Evolutionary conservation across 2,329 filamentous ascomycete genomes (phyloP), one percentile per base, ranked within the genome.

Genomic region (Colletotrichum lentis): DNA sequence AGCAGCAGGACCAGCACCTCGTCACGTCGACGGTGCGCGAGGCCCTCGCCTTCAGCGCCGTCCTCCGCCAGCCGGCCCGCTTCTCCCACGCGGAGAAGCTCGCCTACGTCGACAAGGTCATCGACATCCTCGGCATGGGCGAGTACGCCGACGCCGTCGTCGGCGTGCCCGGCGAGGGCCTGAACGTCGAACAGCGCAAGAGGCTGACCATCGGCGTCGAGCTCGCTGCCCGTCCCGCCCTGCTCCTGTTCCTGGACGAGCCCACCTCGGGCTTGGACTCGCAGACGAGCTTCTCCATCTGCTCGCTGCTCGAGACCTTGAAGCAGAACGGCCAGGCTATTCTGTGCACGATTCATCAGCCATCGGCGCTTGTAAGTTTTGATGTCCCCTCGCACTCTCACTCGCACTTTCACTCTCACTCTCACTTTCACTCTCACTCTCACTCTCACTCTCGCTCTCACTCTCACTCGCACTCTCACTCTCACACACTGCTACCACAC

Each of bases 201-300:
- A 86, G 90, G 71, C 81, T 93, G 16, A 93, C 91, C 0, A 93
- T 93, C 67, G 91, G 90, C 73, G 90, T 93, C 3, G 91, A 94
- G 75, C 81, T 94, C 5, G 91, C 90, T n/a, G 91, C 91, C 1
- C 91, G 90, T 74, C 91, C 91, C 1, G 85, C 90, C 43, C 80
- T 93, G 3, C 83, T 93, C 55, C 84, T 93, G 14, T 93, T 93
- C 80, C 82, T 93, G 24, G 91, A 94, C 73, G 91, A 93, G 74
- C 91, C 91, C 2, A 93, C 91, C 3, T 92, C 90, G 11, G 91
- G 91, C 74, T 83, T 93, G 16, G 91, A 93, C 76, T 89, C 85
- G 72, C 90, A 93, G 74, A 92, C 90, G 1, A 90, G 90, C 0
- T 93, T 90, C 88, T 89, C 90, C 55, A 93, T 93, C 74, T 86